Evolutionary conservation across 2,329 filamentous ascomycete genomes (phyloP).

Genomic region (Scytalidium lignicola): DNA sequence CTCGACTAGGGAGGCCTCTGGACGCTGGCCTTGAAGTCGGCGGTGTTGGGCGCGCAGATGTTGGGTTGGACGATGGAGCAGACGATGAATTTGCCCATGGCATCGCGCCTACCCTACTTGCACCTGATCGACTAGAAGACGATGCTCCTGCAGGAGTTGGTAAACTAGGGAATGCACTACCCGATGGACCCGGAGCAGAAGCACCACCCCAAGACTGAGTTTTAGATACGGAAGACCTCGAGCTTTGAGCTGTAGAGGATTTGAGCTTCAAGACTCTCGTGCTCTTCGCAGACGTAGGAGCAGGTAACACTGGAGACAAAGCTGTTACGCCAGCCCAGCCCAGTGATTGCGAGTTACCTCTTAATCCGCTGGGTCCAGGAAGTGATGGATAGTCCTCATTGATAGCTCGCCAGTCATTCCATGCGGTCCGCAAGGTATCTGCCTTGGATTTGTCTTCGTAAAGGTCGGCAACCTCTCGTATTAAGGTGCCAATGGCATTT

Average conservation of each 20-base stretch:
- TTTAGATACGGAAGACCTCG: constrained; percentile 51
- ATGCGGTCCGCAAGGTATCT: constrained; percentile 70
- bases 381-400: constrained; percentile 93
- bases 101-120: constrained; percentile 24
- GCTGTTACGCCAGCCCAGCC: constrained; percentile 25
- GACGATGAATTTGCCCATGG: constrained; percentile 33
- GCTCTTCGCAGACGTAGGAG: constrained; percentile 43
- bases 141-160: constrained; percentile 19
- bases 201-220: constrained; percentile 51
- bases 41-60: constrained; percentile 9
- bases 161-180: constrained; percentile 41
- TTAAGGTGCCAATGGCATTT: constrained; percentile 76
- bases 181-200: constrained; percentile 30
- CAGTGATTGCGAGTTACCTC: constrained; percentile 24
- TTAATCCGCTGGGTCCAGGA: constrained; percentile 65
- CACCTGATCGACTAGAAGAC: constrained; percentile 13
- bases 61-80: constrained; percentile 27
- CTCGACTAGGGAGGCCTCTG: constrained; percentile 8
- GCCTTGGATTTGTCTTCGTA: constrained; percentile 79
- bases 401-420: constrained; percentile 93
- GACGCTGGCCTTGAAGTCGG: constrained; percentile 15
- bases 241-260: constrained; percentile 64
- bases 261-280: constrained; percentile 60
- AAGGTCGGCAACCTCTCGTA: constrained; percentile 87
- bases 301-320: constrained; percentile 9